phyloP scores from a whole-genome alignment of 305 asterid species.

The Solanum hybrid region DNA sequence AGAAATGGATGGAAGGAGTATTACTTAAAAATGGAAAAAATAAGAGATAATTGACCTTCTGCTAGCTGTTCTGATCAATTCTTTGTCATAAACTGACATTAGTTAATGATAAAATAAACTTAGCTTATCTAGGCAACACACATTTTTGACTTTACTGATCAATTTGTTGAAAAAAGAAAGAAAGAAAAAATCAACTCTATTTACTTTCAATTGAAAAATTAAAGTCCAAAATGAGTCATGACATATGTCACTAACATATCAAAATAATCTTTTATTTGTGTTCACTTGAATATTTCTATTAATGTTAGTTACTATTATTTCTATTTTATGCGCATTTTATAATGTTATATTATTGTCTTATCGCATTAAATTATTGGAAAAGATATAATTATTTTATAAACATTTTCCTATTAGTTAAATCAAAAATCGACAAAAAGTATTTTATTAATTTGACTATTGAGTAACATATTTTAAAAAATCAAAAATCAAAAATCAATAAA shows the following conservation, averaged over 20 bases:
- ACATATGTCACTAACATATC: neutral
- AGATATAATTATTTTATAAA: no score
- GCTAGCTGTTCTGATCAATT: neutral
- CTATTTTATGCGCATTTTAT: no score
- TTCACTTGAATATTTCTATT: neutral
- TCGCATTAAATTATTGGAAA: no score
- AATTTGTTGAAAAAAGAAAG: neutral
- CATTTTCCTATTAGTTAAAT: no score
- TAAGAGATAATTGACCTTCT: neutral
- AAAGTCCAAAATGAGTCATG: neutral
- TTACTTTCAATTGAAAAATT: neutral
- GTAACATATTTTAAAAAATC: neutral
- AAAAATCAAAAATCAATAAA: no score
- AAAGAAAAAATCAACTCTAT: neutral
- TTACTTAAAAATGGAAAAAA: neutral
- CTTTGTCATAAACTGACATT: neutral
- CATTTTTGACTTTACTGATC: neutral
- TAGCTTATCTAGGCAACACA: neutral
- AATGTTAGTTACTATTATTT: neutral
- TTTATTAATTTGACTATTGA: no score
- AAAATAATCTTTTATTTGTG: neutral
- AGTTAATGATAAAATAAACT: neutral
- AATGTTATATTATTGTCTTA: no score
- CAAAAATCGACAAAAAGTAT: rapidly evolving
- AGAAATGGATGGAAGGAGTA: no score